Conservation (phyloP, 2,329 filamentous ascomycete species). For the Alternaria arborescens region DNA sequence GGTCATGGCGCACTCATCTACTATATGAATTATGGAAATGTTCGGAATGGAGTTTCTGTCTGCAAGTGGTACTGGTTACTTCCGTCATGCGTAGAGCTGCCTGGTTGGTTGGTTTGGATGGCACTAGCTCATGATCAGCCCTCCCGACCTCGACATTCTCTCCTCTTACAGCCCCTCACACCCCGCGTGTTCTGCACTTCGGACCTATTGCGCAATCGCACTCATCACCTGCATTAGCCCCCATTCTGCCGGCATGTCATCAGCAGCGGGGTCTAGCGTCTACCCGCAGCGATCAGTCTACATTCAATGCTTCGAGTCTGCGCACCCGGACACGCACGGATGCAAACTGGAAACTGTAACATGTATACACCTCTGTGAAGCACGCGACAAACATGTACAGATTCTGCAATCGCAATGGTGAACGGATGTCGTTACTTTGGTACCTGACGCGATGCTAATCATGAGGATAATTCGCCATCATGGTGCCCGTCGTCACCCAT, state of each 20-base stretch:
- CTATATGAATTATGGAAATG: not conserved
- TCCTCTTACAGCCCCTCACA: not conserved
- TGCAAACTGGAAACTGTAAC: not conserved
- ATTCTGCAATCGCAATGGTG: not conserved
- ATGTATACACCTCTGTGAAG: not conserved
- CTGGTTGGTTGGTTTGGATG: not conserved
- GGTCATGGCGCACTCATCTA: slow-evolving; percentile 6
- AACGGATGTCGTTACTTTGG: not conserved
- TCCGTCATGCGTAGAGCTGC: not conserved
- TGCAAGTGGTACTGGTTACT: not conserved
- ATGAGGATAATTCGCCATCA: slow-evolving; percentile 31
- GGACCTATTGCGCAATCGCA: slow-evolving; percentile 18
- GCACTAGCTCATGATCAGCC: not conserved
- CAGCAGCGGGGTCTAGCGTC: not conserved
- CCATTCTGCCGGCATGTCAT: not conserved
- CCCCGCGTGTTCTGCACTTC: slow-evolving; percentile 11
- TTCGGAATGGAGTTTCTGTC: not conserved
- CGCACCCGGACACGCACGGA: slow-evolving; percentile 1
- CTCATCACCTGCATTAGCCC: slow-evolving; percentile 6
- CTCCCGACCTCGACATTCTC: not conserved
- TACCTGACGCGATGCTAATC: not conserved
- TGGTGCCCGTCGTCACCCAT: slow-evolving; percentile 36
- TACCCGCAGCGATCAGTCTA: not conserved
- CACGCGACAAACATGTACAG: not conserved
- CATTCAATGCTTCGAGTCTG: slow-evolving; percentile 2